Conservation (phyloP, 164 flowering plant genomes). For the Sextonia rubra region DNA sequence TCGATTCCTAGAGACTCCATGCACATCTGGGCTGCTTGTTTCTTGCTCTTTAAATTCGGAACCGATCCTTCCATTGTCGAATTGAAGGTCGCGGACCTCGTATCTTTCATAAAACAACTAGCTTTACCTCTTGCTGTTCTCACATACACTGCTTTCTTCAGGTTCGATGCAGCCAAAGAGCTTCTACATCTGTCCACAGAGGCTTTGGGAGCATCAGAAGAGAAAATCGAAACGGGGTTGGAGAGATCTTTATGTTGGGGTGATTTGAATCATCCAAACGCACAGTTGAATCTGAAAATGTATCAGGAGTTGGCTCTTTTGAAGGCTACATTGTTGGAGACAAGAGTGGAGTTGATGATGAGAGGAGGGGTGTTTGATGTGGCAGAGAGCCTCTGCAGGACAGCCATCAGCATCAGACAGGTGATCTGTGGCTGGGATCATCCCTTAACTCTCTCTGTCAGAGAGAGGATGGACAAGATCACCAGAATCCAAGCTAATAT, state of each 20-base stretch:
- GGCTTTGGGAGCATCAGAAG: conserved; percentile 74
- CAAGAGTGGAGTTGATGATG: conserved; percentile 84
- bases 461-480: conserved; percentile 65
- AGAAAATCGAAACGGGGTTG: conserved; percentile 81
- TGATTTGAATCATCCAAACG: conserved; percentile 51
- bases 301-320: conserved; percentile 79
- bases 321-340: conserved; percentile 77
- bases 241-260: conserved; percentile 65
- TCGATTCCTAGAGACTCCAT: conserved; percentile 41
- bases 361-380: conserved; percentile 80
- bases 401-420: conserved; percentile 66
- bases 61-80: conserved; percentile 50
- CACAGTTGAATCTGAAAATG: conserved; percentile 67
- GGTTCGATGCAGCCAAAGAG: conserved; percentile 68
- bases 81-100: conserved; percentile 55
- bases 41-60: conserved; percentile 64
- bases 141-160: conserved; percentile 59
- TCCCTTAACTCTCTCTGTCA: conserved; percentile 61
- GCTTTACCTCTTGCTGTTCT: conserved; percentile 67
- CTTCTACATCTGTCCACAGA: conserved; percentile 76
- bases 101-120: conserved; percentile 52
- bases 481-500: conserved; percentile 58
- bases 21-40: conserved; percentile 88
- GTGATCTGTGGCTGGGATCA: conserved; percentile 81
- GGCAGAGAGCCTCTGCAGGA: conserved; percentile 74